These are phyloP conservation scores for Pholiota conissans DNA, from an alignment of 768 basidiomycete genomes.

Conservation along the genomic window DNA sequence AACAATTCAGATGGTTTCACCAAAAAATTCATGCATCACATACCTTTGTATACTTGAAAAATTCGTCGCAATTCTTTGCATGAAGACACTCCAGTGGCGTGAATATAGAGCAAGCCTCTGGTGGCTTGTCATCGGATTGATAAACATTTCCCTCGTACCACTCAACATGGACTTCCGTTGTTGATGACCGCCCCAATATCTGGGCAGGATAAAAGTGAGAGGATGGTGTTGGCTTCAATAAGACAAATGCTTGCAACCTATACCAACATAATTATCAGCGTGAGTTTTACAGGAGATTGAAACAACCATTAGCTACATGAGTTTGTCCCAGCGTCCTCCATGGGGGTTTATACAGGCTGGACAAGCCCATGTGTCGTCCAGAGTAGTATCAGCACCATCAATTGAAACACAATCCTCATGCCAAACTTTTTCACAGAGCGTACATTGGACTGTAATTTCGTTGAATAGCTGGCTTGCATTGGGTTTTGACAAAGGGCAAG, in stretches of 20 bases:
- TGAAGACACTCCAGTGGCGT: background rate
- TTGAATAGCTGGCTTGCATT: background rate
- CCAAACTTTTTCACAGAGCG: background rate
- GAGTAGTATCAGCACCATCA: background rate
- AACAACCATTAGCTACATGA: background rate
- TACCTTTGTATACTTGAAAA: background rate
- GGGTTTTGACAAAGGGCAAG: background rate
- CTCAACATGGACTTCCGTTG: background rate
- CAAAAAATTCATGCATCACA: too few relatives aligned
- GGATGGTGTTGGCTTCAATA: background rate
- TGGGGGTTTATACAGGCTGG: background rate
- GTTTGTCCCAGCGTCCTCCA: background rate
- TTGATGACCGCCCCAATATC: background rate
- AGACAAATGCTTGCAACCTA: background rate
- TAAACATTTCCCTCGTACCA: constrained; percentile 1
- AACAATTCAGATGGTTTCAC: background rate
- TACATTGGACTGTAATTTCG: background rate
- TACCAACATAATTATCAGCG: background rate
- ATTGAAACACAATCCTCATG: constrained; percentile 3
- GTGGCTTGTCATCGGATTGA: background rate
- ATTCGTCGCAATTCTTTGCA: background rate
- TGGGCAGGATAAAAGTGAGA: background rate
- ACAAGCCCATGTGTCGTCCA: background rate
- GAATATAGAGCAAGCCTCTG: background rate
- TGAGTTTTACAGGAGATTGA: too few relatives aligned